phyloP scores from a whole-genome alignment of 1,284 basidiomycete species.

The Naganishia cerealis region DNA sequence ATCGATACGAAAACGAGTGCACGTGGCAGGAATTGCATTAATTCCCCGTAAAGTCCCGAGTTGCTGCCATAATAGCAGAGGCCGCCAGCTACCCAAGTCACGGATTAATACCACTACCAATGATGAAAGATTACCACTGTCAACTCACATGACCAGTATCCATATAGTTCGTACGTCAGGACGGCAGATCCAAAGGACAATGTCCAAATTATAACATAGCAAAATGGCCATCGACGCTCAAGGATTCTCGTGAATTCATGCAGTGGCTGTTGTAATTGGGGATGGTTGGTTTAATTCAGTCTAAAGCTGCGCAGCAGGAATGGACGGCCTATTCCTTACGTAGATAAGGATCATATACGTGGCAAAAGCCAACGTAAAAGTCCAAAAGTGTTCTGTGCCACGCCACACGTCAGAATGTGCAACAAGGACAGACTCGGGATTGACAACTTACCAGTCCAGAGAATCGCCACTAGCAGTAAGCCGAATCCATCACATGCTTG shows the following conservation, averaged over 20 bases:
- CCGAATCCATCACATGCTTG: slow-evolving; percentile 49
- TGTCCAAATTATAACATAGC: slow-evolving; percentile 48
- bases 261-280: slow-evolving; percentile 43
- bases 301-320: not conserved
- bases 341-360: slow-evolving; percentile 55
- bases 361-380: slow-evolving; percentile 48
- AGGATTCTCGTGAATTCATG: slow-evolving; percentile 46
- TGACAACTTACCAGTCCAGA: slow-evolving; percentile 46
- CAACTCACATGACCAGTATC: slow-evolving; percentile 44
- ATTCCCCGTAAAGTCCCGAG: slow-evolving; percentile 48
- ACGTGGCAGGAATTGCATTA: slow-evolving; percentile 54
- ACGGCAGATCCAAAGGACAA: slow-evolving; percentile 41
- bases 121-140: not conserved
- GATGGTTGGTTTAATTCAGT: not conserved
- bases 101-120: slow-evolving; percentile 28
- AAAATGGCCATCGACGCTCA: slow-evolving; percentile 49
- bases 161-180: slow-evolving; percentile 46
- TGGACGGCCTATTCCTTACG: slow-evolving; percentile 34
- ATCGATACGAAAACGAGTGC: slow-evolving; percentile 50
- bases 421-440: not conserved
- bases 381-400: slow-evolving; percentile 52
- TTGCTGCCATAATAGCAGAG: slow-evolving; percentile 50
- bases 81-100: slow-evolving; percentile 40
- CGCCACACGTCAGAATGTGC: not conserved
- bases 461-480: slow-evolving; percentile 43